Evolutionary conservation across 441 rosid genomes (phyloP).

Genomic region (Oxalis stricta): DNA sequence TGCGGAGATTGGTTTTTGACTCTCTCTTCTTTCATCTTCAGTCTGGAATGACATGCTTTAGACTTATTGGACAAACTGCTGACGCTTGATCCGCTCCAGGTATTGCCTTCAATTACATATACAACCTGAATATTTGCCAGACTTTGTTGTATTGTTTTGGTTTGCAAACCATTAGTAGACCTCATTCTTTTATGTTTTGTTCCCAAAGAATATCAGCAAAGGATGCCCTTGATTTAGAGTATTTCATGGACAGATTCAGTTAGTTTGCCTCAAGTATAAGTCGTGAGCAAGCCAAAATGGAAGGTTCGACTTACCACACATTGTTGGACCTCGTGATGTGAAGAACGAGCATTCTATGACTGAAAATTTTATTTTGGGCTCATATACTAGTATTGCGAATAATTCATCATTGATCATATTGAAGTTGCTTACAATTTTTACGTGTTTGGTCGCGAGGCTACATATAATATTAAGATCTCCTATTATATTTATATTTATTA

Average conservation of each 20-base stretch:
- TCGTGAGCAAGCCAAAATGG: too few species aligned
- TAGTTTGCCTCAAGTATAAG: too few species aligned
- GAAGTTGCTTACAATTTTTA: too few species aligned
- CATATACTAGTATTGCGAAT: too few species aligned
- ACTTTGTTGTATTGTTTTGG: not conserved
- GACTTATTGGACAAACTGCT: conserved; percentile 28
- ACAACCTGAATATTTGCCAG: not conserved
- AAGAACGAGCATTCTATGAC: too few species aligned
- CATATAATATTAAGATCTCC: too few species aligned
- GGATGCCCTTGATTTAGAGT: conserved; percentile 28
- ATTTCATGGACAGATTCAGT: conserved; percentile 29
- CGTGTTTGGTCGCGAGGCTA: too few species aligned
- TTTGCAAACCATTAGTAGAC: not conserved
- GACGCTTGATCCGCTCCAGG: conserved; percentile 28
- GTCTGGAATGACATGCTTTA: conserved; percentile 25
- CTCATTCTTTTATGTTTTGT: not conserved
- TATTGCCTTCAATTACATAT: not conserved
- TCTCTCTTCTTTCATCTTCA: not conserved
- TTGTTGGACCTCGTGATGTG: too few species aligned
- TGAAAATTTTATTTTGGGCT: too few species aligned
- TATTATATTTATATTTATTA: too few species aligned
- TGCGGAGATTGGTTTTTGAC: not conserved
- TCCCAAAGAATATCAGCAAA: conserved; percentile 25
- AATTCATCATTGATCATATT: too few species aligned
- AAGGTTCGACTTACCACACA: too few species aligned